Base-by-base conservation (phyloP, 2,329 filamentous ascomycete species). In the Teratosphaeria epicoccoides region DNA sequence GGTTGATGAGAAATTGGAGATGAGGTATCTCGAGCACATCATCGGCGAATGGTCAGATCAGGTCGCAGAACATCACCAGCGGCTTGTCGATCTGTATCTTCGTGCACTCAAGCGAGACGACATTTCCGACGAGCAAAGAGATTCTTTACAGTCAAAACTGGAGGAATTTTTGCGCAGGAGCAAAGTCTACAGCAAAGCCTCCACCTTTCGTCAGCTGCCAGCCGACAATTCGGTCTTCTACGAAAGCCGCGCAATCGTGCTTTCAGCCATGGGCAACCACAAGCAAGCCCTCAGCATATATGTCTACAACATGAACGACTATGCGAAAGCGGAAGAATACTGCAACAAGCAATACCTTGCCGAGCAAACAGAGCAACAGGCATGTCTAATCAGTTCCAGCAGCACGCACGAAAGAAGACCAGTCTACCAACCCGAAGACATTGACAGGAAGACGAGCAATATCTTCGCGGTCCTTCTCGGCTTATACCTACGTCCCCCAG, bases 271-370 rank as follows among this genome's bases (percentile, higher is more conserved):
- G 87, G 88, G 88, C 6, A 85, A 91, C 61, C 90, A 98, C 71
- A 90, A 88, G 65, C 89, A 97, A 70, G 93, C 93, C 0, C 73
- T 98, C n/a, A 86, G 93, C 66, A 95, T 98, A 49, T 98, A 95
- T 66, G 91, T 97, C 24, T 98, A 96, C 71, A 93, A 91, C 68
- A 80, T 98, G 68, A 75, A 86, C 59, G 85, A 95, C 67, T 91
- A 87, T 56, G 74, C 73, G 11, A 97, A 95, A 70, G 93, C 93
- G 26, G 93, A 98, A 78, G 88, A 95, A 84, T 95, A 98, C 71
- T 97, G 93, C 73, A 96, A 96, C 70, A 83, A 83, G 55, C 80
- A 90, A 52, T 85, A 95, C 70, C 77, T 85, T 55, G 68, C 76
- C 57, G 65, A 49, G 61, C 61, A 63, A 54, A 63, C 45, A 59